Evolutionary conservation across 805 yeast genomes (phyloP), one percentile per base, ranked within the genome.

Genomic region (Dipodascopsis uninucleata): DNA sequence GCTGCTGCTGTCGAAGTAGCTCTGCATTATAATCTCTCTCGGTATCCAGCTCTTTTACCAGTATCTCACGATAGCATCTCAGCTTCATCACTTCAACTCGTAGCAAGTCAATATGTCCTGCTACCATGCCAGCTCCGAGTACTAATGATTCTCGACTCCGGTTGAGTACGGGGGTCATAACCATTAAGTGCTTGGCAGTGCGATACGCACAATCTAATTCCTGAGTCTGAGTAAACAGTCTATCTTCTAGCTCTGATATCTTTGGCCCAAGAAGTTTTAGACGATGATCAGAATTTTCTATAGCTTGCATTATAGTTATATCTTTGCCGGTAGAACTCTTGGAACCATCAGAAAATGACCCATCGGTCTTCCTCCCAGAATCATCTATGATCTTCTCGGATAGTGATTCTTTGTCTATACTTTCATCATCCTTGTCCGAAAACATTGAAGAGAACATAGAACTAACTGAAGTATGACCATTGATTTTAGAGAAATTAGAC

Each of bases 91-190:
- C 62, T 46, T 81, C 83, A 45, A 72, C 72, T 71, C 79, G 71
- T 28, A 74, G 61, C 78, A 79, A 75, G 47, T 78, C 81, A 35
- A 80, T 60, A 49, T 75, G 72, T 21, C 76, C 69, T n/a, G 72
- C 69, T 48, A 77, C 60, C 46, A 71, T 65, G 34, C 73, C 71
- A 17, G 74, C 71, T 2, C 77, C 69, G 22, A 65, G 61, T 9
- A 68, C 59, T 17, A 82, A 50, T 4, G 64, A 58, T 17, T 77
- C 83, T 38, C 75, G 67, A 1, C 85, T 78, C 41, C 72, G 74
- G 2, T 66, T 62, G 25, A 69, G 69, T 23, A 82, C 64, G 1
- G 89, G 89, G 10, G 81, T 72, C 31, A 78, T 63, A 17, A 71
- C 61, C 14, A 66, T 58, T 31, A 78, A 62, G 31, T 74, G 72